Base-by-base conservation (phyloP, 768 basidiomycete genomes). In the Pisolithus tinctorius region DNA sequence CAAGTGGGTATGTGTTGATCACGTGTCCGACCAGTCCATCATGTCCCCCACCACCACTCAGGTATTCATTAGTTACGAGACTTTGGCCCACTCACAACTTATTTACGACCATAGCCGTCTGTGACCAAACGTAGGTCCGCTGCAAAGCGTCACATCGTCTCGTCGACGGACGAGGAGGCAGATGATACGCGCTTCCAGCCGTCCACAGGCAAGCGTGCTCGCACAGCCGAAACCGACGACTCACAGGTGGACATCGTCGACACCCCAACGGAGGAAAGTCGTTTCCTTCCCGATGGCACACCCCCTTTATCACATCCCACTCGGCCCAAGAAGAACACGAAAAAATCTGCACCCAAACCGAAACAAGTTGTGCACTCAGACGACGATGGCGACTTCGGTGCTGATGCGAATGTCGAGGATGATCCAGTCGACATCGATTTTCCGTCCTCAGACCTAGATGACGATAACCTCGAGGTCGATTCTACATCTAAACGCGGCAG, bases 181-280 rank as follows among this genome's bases (percentile, higher is more conserved):
- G 70, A 86, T 40, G 84, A 86, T 63, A 78, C 76, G n/a, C 79
- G 75, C 53, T 79, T 87, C 73, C 76, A 84, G 58, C 34, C 49
- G 5, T 62, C 46, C 51, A 53, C 48, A 57, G 53, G 50, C 50
- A 68, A 58, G 58, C 63, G 60, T 20, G 49, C 54, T 13, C 68
- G 60, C 43, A 62, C 65, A 10, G 52, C 54, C 37, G 66, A 65
- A 26, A 59, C 58, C 7, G 68, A 69, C 42, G 63, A 56, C 30
- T 56, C 0, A 54, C 49, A n/a, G 55, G 55, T 50, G 20, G 74
- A 80, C 52, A 60, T 79, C 31, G 69, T 81, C 58, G 76, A 79
- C 14, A 69, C 76, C 11, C 34, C 34, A 34, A 5, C 34, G 34
- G 66, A 52, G n/a, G 61, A 66, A 31, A 50, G 46, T 26, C 63